These are phyloP conservation scores for Cordyceps cicadae DNA, from an alignment of 2,329 filamentous ascomycete genomes.

Conservation along the genomic window DNA sequence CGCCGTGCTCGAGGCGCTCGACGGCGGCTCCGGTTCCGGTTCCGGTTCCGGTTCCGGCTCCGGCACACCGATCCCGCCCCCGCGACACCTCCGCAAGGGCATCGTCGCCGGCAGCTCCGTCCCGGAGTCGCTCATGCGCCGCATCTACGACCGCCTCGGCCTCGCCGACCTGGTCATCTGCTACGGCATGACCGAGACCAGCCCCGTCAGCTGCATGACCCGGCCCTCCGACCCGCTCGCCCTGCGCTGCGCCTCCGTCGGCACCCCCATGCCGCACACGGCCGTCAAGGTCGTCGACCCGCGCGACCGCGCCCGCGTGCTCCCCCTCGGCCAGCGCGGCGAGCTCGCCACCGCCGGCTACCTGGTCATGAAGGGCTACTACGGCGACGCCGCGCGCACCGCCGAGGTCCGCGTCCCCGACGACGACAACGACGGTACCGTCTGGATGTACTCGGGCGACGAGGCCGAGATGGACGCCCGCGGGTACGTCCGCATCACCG, in stretches of 20 bases:
- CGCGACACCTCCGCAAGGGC: constrained; percentile 61
- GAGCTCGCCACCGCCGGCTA: constrained; percentile 83
- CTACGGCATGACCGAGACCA: constrained; percentile 94
- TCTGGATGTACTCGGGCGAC: constrained; percentile 92
- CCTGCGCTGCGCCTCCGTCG: constrained; percentile 68
- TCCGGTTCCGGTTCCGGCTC: too few species aligned
- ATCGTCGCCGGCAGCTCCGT: constrained; percentile 86
- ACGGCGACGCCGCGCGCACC: constrained; percentile 62
- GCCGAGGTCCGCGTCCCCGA: constrained; percentile 51
- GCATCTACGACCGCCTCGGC: constrained; percentile 65
- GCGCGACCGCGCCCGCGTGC: constrained; percentile 44
- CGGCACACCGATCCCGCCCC: constrained; percentile 7
- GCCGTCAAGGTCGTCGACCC: constrained; percentile 66
- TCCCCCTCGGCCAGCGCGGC: constrained; percentile 60
- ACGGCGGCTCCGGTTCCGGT: too few species aligned
- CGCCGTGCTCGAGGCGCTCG: constrained; percentile 73
- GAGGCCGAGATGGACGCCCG: constrained; percentile 77
- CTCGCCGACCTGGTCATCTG: constrained; percentile 81
- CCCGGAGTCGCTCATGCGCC: constrained; percentile 71
- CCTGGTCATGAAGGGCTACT: constrained; percentile 86
- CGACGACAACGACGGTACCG: constrained; percentile 38
- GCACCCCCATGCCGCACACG: constrained; percentile 77
- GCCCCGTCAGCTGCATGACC: constrained; percentile 74
- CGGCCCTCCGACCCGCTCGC: constrained; percentile 63
- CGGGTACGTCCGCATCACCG: constrained; percentile 83